These are phyloP conservation scores for Eutrema japonicum DNA, from an alignment of 345 rosid species.

Conservation along the genomic window DNA sequence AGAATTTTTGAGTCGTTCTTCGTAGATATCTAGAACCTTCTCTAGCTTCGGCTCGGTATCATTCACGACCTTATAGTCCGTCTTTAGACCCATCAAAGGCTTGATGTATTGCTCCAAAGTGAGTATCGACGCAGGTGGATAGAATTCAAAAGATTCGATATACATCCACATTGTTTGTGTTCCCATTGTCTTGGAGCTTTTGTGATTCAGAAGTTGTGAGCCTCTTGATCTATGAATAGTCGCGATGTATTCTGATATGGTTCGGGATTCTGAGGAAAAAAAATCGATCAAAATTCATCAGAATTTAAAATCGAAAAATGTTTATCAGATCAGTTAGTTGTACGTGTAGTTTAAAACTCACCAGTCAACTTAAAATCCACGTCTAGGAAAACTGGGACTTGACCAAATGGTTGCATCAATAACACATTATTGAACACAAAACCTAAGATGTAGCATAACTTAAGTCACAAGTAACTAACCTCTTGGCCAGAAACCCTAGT, in stretches of 20 bases:
- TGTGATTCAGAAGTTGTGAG: conserved; percentile 17
- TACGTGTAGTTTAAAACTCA: conserved; percentile 36
- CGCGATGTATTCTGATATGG: conserved; percentile 38
- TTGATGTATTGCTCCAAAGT: conserved; percentile 11
- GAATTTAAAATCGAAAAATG: neutral
- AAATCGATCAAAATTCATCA: neutral
- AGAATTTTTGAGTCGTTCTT: conserved; percentile 39
- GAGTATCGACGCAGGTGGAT: conserved; percentile 38
- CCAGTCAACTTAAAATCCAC: conserved; percentile 66
- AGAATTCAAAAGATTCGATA: conserved; percentile 61
- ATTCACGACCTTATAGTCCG: conserved; percentile 35
- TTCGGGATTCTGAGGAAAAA: conserved; percentile 42
- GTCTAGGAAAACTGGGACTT: conserved; percentile 62
- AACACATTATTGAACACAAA: neutral
- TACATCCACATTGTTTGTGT: conserved; percentile 31
- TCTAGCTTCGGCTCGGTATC: conserved; percentile 28
- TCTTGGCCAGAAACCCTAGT: neutral
- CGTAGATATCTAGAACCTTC: conserved; percentile 58
- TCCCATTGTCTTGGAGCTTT: conserved; percentile 20
- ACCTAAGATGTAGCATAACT: neutral
- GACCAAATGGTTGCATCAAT: conserved; percentile 70
- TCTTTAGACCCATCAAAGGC: conserved; percentile 20
- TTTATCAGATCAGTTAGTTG: neutral
- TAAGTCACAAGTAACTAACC: neutral
- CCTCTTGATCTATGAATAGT: conserved; percentile 26